A percentile compares a stretch with the other conserved stretches of the same genome.
These are phyloP conservation scores for Piper betle DNA, from an alignment of 164 flowering plant genomes.

Conservation along the genomic window DNA sequence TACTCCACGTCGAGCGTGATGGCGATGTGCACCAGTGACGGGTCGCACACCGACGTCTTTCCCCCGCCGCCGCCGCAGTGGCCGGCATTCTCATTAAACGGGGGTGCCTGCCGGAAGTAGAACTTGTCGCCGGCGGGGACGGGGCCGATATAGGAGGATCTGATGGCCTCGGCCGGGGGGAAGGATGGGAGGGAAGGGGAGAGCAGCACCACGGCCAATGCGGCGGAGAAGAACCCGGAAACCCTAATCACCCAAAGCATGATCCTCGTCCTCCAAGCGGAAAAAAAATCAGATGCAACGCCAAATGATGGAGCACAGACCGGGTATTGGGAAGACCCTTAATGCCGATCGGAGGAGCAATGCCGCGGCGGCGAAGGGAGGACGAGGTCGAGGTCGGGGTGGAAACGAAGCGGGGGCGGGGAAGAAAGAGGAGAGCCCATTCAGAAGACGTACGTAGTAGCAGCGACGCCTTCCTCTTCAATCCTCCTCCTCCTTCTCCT, in stretches of 20 bases:
- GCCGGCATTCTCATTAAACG: constrained; percentile 20
- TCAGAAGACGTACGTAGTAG: too few relatives aligned
- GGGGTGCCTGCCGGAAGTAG: constrained; percentile 10
- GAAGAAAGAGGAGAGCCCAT: too few relatives aligned
- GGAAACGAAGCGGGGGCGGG: too few relatives aligned
- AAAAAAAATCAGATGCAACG: too few relatives aligned
- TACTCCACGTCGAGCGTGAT: constrained; percentile 24
- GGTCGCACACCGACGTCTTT: constrained; percentile 14
- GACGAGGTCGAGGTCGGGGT: too few relatives aligned
- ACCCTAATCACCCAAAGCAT: constrained; percentile 37
- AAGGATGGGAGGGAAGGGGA: constrained; percentile 39
- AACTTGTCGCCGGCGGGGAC: constrained; percentile 10
- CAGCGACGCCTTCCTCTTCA: background rate
- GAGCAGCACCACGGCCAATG: constrained; percentile 29
- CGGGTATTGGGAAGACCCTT: background rate
- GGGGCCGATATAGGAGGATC: constrained; percentile 33
- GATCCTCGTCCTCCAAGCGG: constrained; percentile 1
- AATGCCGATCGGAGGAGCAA: too few relatives aligned
- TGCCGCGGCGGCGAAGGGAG: too few relatives aligned
- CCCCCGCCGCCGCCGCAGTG: background rate
- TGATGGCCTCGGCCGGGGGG: constrained; percentile 43
- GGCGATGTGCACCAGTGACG: constrained; percentile 21
- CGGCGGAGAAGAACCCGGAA: constrained; percentile 34
- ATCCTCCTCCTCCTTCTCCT: background rate
- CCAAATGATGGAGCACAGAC: background rate